phyloP scores from a whole-genome alignment of 441 rosid genomes.

The Eruca vesicaria region DNA sequence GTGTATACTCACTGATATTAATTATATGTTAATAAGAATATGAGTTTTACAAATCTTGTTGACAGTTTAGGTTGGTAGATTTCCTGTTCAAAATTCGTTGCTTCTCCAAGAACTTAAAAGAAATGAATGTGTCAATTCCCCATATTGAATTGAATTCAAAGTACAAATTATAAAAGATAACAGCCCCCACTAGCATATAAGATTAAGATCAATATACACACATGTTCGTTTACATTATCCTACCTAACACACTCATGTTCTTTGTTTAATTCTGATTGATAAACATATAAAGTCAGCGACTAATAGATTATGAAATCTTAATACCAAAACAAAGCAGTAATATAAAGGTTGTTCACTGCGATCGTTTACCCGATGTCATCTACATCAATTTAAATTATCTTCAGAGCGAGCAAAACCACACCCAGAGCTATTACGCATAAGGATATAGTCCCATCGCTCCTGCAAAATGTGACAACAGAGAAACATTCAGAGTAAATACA shows the following conservation, averaged over 20 bases:
- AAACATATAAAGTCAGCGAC: not conserved
- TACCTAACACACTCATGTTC: not conserved
- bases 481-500: not conserved
- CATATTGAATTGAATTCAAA: too few relatives aligned
- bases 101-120: not conserved
- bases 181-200: not conserved
- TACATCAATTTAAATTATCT: not conserved
- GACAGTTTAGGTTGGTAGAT: not conserved
- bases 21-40: not conserved
- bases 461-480: not conserved
- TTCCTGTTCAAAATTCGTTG: not conserved
- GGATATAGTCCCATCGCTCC: not conserved
- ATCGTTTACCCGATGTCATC: not conserved
- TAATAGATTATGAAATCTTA: not conserved
- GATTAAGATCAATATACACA: not conserved
- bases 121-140: too few relatives aligned
- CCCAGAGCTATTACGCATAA: not conserved
- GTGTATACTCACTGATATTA: not conserved
- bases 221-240: too few relatives aligned
- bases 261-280: not conserved
- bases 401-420: not conserved
- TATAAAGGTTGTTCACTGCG: not conserved
- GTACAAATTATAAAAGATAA: not conserved
- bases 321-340: not conserved
- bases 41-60: not conserved